These are phyloP conservation scores for Murraya koenigii DNA, from an alignment of 345 rosid species.

Conservation along the genomic window DNA sequence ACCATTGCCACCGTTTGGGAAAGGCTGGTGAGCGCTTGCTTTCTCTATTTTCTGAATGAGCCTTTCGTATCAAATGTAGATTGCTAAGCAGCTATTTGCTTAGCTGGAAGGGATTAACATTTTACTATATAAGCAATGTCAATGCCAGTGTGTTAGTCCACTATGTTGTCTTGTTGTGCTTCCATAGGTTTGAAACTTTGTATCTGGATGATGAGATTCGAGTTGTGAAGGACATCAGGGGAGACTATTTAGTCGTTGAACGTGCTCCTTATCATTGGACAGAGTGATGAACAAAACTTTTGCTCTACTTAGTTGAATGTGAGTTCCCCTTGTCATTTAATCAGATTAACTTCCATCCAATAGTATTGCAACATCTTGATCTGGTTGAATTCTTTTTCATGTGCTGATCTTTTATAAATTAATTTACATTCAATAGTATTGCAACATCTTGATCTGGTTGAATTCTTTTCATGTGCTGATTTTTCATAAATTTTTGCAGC, in stretches of 20 bases:
- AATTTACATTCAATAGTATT: not conserved
- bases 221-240: slow-evolving; percentile 77
- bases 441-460: not conserved
- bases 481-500: not conserved
- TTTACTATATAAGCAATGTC: not conserved
- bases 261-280: slow-evolving; percentile 61
- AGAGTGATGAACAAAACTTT: slow-evolving; percentile 30
- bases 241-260: slow-evolving; percentile 67
- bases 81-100: not conserved
- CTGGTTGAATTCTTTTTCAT: not conserved
- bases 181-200: slow-evolving; percentile 57
- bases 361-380: not conserved
- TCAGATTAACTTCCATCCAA: not conserved
- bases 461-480: not conserved
- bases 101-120: not conserved
- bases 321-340: slow-evolving; percentile 12
- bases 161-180: slow-evolving; percentile 11
- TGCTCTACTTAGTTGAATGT: slow-evolving; percentile 6
- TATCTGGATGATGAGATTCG: slow-evolving; percentile 69
- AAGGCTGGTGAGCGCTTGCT: slow-evolving; percentile 72
- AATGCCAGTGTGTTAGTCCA: not conserved
- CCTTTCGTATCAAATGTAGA: not conserved
- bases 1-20: slow-evolving; percentile 87
- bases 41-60: not conserved
- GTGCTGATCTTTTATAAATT: not conserved